phyloP scores from a whole-genome alignment of 2,329 filamentous ascomycete genomes.

The Exophiala oligosperma region DNA sequence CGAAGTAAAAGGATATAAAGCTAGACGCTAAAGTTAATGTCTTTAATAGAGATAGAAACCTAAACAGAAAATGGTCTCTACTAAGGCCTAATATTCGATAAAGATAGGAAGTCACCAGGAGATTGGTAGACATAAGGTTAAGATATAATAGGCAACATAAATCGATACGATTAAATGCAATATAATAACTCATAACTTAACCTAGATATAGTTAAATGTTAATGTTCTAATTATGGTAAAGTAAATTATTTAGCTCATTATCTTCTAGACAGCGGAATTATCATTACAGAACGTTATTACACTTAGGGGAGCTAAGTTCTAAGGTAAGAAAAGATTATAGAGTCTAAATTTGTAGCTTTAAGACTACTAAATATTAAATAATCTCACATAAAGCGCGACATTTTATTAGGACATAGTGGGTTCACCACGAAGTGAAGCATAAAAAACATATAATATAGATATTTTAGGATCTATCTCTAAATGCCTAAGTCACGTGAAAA shows the following conservation, averaged over 20 bases:
- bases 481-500: too few species aligned
- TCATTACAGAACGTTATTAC: not conserved
- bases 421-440: not conserved
- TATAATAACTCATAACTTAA: constrained; percentile 15
- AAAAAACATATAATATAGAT: not conserved
- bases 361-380: not conserved
- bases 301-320: not conserved
- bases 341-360: not conserved
- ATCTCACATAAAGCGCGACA: not conserved
- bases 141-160: constrained; percentile 7
- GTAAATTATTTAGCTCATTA: not conserved
- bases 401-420: not conserved
- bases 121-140: not conserved
- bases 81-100: constrained; percentile 11
- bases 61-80: constrained; percentile 56
- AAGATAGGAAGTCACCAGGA: not conserved
- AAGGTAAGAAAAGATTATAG: not conserved
- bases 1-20: constrained; percentile 50
- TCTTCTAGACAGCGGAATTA: not conserved
- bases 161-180: constrained; percentile 18
- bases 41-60: constrained; percentile 55
- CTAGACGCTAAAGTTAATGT: constrained; percentile 52
- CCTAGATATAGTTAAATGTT: constrained; percentile 12
- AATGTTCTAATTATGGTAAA: constrained; percentile 19
- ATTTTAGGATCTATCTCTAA: too few species aligned